Evolutionary conservation across 2,329 filamentous ascomycete species (phyloP), one percentile per base, ranked within the genome.

Genomic region (Sarocladium strictum): DNA sequence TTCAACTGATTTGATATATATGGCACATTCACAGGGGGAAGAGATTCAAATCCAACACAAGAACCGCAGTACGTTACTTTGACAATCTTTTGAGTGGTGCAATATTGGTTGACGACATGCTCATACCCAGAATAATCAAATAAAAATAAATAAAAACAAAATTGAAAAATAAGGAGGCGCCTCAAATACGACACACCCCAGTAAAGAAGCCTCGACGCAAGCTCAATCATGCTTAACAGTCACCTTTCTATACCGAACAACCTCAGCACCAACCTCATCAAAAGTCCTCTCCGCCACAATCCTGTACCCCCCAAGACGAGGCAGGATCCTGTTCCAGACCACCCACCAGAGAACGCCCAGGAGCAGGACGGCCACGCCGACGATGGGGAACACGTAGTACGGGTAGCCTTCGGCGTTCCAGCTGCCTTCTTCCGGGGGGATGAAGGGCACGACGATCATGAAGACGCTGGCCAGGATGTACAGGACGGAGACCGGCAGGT

Each of bases 311-410:
- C 76, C 74, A 27, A 80, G 63, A 2, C 67, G 66, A 0, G 78
- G 79, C 57, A 76, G 69, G 2, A 80, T 57, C 64, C 72, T 76
- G 1, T 74, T 76, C 79, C 79, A 82, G 17, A 76, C 60, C 0
- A 65, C 54, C 79, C 80, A 83, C 63, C 83, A 83, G 2, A 76
- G 52, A 0, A 56, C 74, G 1, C 80, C 80, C 0, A 81, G 63
- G 0, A 79, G 51, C 24, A 83, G 61, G 6, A 83, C 75, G 1
- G 71, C 72, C 0, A 80, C 72, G 0, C 78, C 79, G 0, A 83
- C 78, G 0, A 81, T 71, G 0, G 79, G 79, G 59, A 81, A 81
- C 0, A 80, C 67, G 55, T 78, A 83, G 67, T 81, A 81, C 1
- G 78, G 77, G 38, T 81, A 81, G 0, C 76, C 74, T 12, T 76